phyloP scores from a whole-genome alignment of 768 basidiomycete species.

The Dacryopinax spathularia region DNA sequence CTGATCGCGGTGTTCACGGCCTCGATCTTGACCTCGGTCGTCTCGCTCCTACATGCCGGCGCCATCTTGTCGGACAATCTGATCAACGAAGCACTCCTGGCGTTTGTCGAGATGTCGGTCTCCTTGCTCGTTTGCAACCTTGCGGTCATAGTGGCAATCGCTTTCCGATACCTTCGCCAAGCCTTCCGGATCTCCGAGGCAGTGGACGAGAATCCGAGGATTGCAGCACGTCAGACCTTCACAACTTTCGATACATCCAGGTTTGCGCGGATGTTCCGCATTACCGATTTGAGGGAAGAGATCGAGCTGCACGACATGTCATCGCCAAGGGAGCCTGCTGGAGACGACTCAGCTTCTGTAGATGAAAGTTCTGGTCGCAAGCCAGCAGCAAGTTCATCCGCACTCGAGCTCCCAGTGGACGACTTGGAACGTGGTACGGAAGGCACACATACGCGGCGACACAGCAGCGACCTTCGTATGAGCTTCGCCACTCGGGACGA shows the following conservation, averaged over 20 bases:
- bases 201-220: background rate
- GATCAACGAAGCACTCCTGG: conserved; percentile 29
- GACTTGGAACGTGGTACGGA: too few relatives aligned
- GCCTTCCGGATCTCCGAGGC: background rate
- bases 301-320: background rate
- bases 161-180: conserved; percentile 16
- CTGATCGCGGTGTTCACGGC: conserved; percentile 41
- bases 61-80: conserved; percentile 28
- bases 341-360: background rate
- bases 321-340: background rate
- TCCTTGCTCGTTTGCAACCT: conserved; percentile 32
- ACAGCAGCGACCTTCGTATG: too few relatives aligned
- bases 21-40: conserved; percentile 36
- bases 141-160: conserved; percentile 27
- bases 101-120: conserved; percentile 21
- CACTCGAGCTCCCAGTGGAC: too few relatives aligned
- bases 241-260: background rate
- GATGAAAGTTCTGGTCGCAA: background rate
- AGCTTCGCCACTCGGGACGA: too few relatives aligned
- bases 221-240: background rate
- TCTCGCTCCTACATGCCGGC: conserved; percentile 32
- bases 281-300: background rate
- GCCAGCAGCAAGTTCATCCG: background rate
- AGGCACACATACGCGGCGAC: too few relatives aligned
- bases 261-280: background rate